Evolutionary conservation across 1,284 basidiomycete species (phyloP), one percentile per base, ranked within the genome.

Genomic region (Anthracocystis panici-leucophaei): DNA sequence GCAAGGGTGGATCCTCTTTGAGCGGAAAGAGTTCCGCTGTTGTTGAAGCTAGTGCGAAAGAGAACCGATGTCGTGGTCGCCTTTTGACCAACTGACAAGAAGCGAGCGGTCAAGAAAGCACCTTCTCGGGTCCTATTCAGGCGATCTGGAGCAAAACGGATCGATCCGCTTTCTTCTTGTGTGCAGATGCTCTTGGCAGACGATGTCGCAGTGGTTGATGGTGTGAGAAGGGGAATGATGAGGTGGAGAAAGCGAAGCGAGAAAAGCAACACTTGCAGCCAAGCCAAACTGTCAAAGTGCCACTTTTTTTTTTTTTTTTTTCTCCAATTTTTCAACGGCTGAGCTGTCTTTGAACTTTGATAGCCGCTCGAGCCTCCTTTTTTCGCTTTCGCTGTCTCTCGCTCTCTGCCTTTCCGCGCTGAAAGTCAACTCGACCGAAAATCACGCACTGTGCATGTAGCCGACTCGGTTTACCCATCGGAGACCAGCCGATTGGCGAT

Each of bases 361-460:
- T 59, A 45, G 57, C 64, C 64, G 57, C 57, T 65, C 64, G 64
- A 66, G 64, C 64, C 64, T 49, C 52, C 40, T 44, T 10, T 38
- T 42, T 50, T 45, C 27, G 10, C 10, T 10, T n/a, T 33, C 23
- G 44, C 44, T n/a, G 35, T 25, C 23, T 5, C 33, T 40, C 40
- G 23, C 25, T 8, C 25, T 50, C 11, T 50, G 21, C 44, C 18
- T 56, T 38, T 38, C n/a, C 20, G 25, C 40, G 8, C 21, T 42
- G 52, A 33, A 33, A 50, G 14, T 16, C 27, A 18, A 16, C 27
- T 20, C 25, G 14, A 33, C 38, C 23, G 52, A 29, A 42, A 54
- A 54, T 54, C 52, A 54, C 52, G 52, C 52, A 42, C 23, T 23
- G 23, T 54, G 52, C 52, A 54, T 54, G 40, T 27, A 42, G 48